These are phyloP conservation scores for Zygotorulaspora danielsina DNA, from an alignment of 805 yeast species.

Conservation along the genomic window DNA sequence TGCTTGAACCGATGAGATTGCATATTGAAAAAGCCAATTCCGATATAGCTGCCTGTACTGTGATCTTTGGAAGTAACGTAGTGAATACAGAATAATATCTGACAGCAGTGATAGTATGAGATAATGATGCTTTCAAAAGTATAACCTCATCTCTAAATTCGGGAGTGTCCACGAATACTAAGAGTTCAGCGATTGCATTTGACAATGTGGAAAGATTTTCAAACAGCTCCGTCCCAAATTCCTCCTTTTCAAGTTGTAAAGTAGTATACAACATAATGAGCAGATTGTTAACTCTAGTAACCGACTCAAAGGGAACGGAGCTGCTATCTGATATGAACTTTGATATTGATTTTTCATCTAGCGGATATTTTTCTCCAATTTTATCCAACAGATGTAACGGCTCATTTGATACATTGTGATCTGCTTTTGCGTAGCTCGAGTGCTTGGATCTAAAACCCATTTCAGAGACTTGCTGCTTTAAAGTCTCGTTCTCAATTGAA, in stretches of 20 bases:
- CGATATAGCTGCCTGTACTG: slow-evolving; percentile 70
- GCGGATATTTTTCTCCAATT: slow-evolving; percentile 6
- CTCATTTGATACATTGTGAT: not conserved
- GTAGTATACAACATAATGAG: slow-evolving; percentile 12
- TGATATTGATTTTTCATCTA: slow-evolving; percentile 11
- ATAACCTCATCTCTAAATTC: slow-evolving; percentile 41
- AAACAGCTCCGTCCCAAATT: slow-evolving; percentile 22
- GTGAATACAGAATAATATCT: slow-evolving; percentile 66
- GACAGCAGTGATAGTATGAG: slow-evolving; percentile 71
- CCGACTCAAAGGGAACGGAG: slow-evolving; percentile 17
- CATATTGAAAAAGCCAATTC: slow-evolving; percentile 67
- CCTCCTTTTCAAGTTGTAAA: slow-evolving; percentile 8
- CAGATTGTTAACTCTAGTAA: slow-evolving; percentile 10
- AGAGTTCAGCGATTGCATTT: slow-evolving; percentile 19
- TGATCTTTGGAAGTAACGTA: slow-evolving; percentile 60
- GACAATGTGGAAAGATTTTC: slow-evolving; percentile 27
- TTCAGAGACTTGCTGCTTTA: slow-evolving; percentile 38
- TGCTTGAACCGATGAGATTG: slow-evolving; percentile 44
- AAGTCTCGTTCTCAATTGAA: slow-evolving; percentile 34
- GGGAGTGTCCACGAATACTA: slow-evolving; percentile 22
- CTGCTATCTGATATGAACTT: slow-evolving; percentile 18
- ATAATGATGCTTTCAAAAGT: slow-evolving; percentile 59
- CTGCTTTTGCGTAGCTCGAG: not conserved
- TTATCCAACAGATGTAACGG: not conserved
- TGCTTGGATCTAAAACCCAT: slow-evolving; percentile 45